Evolutionary conservation across 208 protist species (phyloP), one percentile per base, ranked within the genome.

Genomic region (Trypanosoma cruzi): DNA sequence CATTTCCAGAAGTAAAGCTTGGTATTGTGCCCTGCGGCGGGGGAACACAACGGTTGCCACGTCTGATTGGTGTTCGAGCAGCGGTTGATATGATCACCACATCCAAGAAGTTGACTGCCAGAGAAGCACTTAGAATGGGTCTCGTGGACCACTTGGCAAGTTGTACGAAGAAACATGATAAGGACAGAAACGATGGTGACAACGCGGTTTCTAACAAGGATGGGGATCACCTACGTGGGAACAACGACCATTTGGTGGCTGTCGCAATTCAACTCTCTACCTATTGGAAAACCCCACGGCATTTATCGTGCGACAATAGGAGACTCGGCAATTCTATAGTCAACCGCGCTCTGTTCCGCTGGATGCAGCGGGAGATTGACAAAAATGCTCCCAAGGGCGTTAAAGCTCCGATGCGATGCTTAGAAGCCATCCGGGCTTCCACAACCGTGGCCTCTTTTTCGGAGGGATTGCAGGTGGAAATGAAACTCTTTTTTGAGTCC

Each of bases 1-100:
- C 83, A 10, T 87, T 95, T 56, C 87, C 90, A 3, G 83, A 89
- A 65, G 62, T 75, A 18, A 69, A 68, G 24, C 64, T 93, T 11
- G 86, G 85, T n/a, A 71, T 96, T 48, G 82, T 93, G 4, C 91
- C 93, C 5, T 89, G 88, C 54, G 86, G 80, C 57, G 90, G 90
- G 11, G 92, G 90, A 26, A 88, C 79, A n/a, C 87, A 90, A 34
- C 68, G 89, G n/a, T 75, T 96, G 11, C 77, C 89, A 26, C 77
- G 84, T 14, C 76, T 82, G 0, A 80, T 93, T 31, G 91, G 94
- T 2, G 67, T 93, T n/a, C 76, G 69, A 7, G 55, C 77, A 22
- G 78, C 86, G 13, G 1, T 89, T 18, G 54, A 56, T 14, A 82
- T 86, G 71, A 82, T 89, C 28, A 56, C 50, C 8, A 32, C 64